These are phyloP conservation scores for Apiospora rasikravindrae DNA, from an alignment of 2,329 filamentous ascomycete species.

Conservation along the genomic window DNA sequence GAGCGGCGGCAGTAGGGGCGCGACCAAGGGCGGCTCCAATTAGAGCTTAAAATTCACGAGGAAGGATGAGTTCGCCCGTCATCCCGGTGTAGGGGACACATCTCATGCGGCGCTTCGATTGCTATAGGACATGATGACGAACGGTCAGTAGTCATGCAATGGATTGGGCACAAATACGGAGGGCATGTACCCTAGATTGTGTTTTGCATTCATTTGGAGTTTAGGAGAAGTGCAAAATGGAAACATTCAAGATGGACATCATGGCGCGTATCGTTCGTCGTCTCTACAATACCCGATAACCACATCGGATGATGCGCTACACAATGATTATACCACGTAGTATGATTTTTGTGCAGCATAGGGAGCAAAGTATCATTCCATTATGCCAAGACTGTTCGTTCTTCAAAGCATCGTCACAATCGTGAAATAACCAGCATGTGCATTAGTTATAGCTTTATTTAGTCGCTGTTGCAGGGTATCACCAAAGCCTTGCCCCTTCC, in stretches of 20 bases:
- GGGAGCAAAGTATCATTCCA: neutral
- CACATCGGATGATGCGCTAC: no score
- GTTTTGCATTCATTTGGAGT: constrained; percentile 22
- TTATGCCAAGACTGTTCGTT: neutral
- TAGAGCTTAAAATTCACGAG: neutral
- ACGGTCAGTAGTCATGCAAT: neutral
- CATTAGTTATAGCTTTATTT: neutral
- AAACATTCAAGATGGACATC: neutral
- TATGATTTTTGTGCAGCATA: neutral
- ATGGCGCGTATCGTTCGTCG: neutral
- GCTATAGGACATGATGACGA: neutral
- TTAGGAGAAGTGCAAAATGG: neutral
- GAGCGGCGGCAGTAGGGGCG: constrained; percentile 26
- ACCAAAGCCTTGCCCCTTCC: constrained; percentile 19
- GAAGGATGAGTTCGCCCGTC: no score
- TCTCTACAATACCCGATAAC: neutral
- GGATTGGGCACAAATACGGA: no score
- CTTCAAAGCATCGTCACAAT: neutral
- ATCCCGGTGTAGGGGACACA: neutral
- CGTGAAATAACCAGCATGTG: neutral
- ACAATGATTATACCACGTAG: neutral
- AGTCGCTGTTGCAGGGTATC: constrained; percentile 24
- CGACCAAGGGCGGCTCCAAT: constrained; percentile 34
- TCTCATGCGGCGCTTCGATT: neutral
- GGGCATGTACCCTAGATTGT: neutral